These are phyloP conservation scores for Monosporozyma unispora DNA, from an alignment of 805 yeast species.

Conservation along the genomic window DNA sequence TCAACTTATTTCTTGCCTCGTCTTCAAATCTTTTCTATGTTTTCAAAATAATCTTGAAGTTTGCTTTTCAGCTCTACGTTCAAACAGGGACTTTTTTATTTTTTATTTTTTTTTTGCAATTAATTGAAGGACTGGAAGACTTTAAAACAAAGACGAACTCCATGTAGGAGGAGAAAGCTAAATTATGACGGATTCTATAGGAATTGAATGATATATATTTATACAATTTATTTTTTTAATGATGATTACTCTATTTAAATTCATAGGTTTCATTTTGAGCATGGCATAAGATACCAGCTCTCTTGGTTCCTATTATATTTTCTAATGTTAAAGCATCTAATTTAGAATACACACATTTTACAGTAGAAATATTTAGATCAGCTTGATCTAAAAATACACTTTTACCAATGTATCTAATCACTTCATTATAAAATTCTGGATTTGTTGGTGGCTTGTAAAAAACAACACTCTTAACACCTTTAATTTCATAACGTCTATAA, in stretches of 20 bases:
- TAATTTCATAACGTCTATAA: constrained; percentile 74
- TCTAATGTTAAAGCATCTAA: constrained; percentile 76
- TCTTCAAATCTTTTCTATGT: background rate
- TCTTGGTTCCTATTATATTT: constrained; percentile 69
- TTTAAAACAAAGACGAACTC: too few relatives aligned
- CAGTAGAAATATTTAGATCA: constrained; percentile 47
- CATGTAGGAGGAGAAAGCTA: too few relatives aligned
- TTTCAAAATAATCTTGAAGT: background rate
- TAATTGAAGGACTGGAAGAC: background rate
- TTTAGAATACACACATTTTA: constrained; percentile 58
- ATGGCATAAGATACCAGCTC: constrained; percentile 59
- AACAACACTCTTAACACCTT: constrained; percentile 73
- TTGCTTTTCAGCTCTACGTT: background rate
- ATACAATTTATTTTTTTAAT: background rate
- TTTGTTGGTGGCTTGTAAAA: constrained; percentile 81
- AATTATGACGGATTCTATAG: too few relatives aligned
- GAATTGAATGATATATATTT: background rate
- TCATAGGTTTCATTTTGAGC: constrained; percentile 71
- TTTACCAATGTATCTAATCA: constrained; percentile 58
- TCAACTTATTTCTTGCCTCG: background rate
- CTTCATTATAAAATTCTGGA: constrained; percentile 74
- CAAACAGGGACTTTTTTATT: background rate
- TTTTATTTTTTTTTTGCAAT: background rate
- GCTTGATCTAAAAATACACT: constrained; percentile 42
- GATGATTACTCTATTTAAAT: constrained; percentile 35